Evolutionary conservation across 2,329 filamentous ascomycete genomes (phyloP).

Genomic region (Fusarium coicis): DNA sequence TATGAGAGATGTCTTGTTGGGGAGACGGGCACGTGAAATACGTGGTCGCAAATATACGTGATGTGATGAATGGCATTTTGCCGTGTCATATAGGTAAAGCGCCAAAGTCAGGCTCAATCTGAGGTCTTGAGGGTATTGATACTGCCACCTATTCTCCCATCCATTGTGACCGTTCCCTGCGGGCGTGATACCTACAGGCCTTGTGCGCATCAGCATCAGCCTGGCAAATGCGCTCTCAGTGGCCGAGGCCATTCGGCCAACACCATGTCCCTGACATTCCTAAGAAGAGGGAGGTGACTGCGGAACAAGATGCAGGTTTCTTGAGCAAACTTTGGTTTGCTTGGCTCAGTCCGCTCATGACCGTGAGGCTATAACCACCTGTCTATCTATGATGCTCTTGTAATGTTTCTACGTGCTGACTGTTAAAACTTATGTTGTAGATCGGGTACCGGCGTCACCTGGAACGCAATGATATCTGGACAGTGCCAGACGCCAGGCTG

Average conservation of each 20-base stretch:
- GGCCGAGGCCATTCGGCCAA: neutral
- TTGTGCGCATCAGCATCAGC: neutral
- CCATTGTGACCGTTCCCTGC: neutral
- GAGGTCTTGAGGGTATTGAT: neutral
- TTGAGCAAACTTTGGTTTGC: slow-evolving; percentile 1
- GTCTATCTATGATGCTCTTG: neutral
- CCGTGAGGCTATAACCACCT: neutral
- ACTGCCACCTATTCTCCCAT: neutral
- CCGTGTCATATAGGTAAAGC: neutral
- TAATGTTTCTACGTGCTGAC: neutral
- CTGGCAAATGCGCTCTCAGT: neutral
- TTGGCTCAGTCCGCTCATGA: neutral
- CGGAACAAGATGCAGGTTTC: neutral
- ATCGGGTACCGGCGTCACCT: neutral
- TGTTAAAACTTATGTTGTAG: neutral
- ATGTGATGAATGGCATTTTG: neutral
- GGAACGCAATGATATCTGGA: neutral
- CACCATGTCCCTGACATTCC: neutral
- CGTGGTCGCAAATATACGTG: neutral
- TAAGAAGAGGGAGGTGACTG: neutral
- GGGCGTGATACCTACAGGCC: neutral
- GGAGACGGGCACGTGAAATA: neutral
- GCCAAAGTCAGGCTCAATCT: neutral
- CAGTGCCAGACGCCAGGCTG: neutral
- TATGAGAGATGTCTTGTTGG: neutral